These are phyloP conservation scores for Fusarium palustre DNA, from an alignment of 2,329 filamentous ascomycete species.

Conservation along the genomic window DNA sequence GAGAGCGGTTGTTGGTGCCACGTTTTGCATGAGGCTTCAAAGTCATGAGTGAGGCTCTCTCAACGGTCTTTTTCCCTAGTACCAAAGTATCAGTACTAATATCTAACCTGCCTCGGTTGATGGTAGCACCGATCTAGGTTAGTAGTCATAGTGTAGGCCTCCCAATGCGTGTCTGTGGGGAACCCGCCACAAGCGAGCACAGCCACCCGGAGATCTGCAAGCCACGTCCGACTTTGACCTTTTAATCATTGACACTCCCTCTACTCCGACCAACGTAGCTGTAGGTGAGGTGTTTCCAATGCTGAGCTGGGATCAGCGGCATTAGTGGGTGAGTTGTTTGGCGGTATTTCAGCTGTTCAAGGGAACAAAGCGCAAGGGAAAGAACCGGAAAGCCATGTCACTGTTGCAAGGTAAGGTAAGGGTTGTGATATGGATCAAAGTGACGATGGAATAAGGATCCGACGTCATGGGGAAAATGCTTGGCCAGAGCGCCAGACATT, in stretches of 20 bases:
- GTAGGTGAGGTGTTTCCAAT: constrained; percentile 9
- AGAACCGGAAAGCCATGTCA: constrained; percentile 12
- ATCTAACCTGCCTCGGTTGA: not conserved
- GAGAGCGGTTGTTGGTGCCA: constrained; percentile 39
- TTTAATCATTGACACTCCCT: not conserved
- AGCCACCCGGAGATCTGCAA: constrained; percentile 40
- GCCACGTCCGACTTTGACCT: constrained; percentile 25
- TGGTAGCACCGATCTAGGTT: constrained; percentile 25
- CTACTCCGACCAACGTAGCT: constrained; percentile 1
- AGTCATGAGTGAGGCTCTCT: constrained; percentile 30
- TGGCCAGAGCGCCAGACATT: not conserved
- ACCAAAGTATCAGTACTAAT: not conserved
- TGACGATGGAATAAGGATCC: constrained; percentile 1
- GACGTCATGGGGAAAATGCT: constrained; percentile 12
- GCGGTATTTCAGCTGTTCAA: constrained; percentile 46
- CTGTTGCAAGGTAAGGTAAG: constrained; percentile 4
- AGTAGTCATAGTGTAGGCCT: constrained; percentile 37
- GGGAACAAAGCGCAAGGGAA: constrained; percentile 24
- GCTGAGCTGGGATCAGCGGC: constrained; percentile 31
- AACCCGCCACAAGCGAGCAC: constrained; percentile 35
- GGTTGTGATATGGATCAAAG: not conserved
- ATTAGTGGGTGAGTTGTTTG: constrained; percentile 35
- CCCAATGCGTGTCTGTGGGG: constrained; percentile 18
- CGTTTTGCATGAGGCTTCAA: constrained; percentile 36
- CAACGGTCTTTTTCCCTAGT: constrained; percentile 19